Conservation (phyloP, 2,329 filamentous ascomycete species). For the Mycosphaerella sp. region DNA sequence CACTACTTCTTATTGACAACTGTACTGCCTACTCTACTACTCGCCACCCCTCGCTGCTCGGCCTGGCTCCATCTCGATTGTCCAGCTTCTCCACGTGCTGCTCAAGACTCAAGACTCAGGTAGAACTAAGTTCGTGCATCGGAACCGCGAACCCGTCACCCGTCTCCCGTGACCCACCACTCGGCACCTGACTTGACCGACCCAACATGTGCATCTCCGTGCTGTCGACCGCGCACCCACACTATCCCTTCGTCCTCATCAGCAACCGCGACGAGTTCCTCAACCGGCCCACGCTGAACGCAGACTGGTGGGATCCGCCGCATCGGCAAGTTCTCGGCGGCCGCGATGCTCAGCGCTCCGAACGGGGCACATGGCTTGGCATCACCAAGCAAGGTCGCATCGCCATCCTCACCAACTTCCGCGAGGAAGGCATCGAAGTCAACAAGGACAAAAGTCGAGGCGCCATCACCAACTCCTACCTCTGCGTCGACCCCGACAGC, state of each 20-base stretch:
- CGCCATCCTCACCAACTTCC: constrained; percentile 60
- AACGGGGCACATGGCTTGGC: constrained; percentile 60
- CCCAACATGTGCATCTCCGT: constrained; percentile 46
- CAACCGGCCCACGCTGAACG: constrained; percentile 53
- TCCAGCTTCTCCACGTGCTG: too few species aligned
- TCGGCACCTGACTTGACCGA: neutral
- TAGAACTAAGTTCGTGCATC: too few species aligned
- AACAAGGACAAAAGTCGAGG: constrained; percentile 50
- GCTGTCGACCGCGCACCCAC: constrained; percentile 44
- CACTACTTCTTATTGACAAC: too few species aligned
- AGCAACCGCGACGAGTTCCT: constrained; percentile 55
- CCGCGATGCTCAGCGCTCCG: constrained; percentile 54
- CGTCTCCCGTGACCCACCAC: too few species aligned
- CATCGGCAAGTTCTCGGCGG: constrained; percentile 53
- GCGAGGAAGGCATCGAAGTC: constrained; percentile 44
- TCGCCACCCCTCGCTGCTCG: too few species aligned
- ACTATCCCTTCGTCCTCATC: constrained; percentile 47
- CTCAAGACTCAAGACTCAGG: too few species aligned
- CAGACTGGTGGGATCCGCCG: constrained; percentile 55
- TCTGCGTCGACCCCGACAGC: constrained; percentile 42
- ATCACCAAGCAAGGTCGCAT: constrained; percentile 56
- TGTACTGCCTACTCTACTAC: too few species aligned
- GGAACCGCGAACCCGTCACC: too few species aligned
- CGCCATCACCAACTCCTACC: constrained; percentile 54
- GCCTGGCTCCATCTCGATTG: too few species aligned